Conservation (phyloP, 2,329 filamentous ascomycete species). For the Plenodomus lindquistii region DNA sequence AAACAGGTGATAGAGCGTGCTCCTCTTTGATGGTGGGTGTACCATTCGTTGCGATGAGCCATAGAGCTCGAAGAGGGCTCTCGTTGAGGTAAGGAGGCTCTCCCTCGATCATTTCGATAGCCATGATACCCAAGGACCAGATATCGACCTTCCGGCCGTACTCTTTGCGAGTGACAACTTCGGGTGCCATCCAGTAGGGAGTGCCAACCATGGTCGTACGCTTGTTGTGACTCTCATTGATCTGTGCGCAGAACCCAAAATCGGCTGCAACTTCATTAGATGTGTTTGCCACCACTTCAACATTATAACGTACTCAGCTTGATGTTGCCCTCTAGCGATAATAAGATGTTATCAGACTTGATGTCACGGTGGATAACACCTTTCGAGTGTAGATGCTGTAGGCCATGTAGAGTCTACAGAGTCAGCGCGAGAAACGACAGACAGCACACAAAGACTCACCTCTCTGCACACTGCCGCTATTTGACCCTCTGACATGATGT, state of each 20-base stretch:
- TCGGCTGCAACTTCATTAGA: conserved; percentile 64
- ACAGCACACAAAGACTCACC: conserved; percentile 46
- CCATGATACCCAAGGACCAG: conserved; percentile 98
- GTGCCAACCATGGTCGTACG: conserved; percentile 99
- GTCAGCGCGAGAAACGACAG: conserved; percentile 10
- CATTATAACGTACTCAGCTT: conserved; percentile 76
- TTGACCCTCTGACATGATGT: conserved; percentile 98
- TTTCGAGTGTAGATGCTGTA: conserved; percentile 96
- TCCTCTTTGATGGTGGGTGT: conserved; percentile 95
- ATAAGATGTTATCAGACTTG: conserved; percentile 96
- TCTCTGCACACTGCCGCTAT: conserved; percentile 95
- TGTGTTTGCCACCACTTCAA: background rate
- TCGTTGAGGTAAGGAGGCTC: conserved; percentile 97
- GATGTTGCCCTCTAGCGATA: conserved; percentile 93
- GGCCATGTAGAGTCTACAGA: conserved; percentile 74
- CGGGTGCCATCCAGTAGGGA: conserved; percentile 99
- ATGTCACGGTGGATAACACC: conserved; percentile 98
- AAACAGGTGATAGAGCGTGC: conserved; percentile 75
- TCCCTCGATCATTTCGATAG: conserved; percentile 99
- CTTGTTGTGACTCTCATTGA: conserved; percentile 96
- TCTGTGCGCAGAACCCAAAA: conserved; percentile 98
- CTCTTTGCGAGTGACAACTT: conserved; percentile 95
- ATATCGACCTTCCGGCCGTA: conserved; percentile 99
- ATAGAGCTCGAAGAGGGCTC: conserved; percentile 87
- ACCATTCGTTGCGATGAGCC: conserved; percentile 95